A percentile compares a stretch with the other conserved stretches of the same genome.
Conservation (phyloP, 225 moss, liverwort and hornwort genomes). For the Thuidium tamariscinum region DNA sequence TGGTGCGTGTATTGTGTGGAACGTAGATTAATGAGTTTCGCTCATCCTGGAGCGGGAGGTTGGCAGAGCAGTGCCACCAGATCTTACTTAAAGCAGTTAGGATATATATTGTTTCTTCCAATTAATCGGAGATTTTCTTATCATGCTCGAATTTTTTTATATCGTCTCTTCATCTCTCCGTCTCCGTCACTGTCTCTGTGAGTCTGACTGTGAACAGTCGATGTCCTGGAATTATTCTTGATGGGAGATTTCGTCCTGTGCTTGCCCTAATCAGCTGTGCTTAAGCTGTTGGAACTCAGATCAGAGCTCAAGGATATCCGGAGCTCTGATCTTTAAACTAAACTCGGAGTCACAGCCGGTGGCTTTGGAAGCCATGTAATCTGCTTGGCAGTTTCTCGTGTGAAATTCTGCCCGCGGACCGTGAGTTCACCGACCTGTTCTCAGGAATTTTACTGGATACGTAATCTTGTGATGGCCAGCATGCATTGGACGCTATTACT, state of each 20-base stretch:
- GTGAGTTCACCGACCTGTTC: background rate
- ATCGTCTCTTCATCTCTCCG: background rate
- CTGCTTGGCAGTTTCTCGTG: background rate
- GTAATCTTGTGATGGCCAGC: background rate
- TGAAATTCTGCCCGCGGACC: background rate
- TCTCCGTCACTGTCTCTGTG: background rate
- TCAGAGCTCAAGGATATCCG: background rate
- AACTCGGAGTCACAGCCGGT: background rate
- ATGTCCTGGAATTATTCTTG: background rate
- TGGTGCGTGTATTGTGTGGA: background rate
- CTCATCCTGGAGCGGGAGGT: background rate
- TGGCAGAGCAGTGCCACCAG: background rate
- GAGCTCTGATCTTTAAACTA: background rate
- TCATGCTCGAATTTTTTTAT: background rate
- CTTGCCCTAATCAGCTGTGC: too few relatives aligned
- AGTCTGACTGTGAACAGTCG: background rate
- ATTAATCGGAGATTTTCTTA: background rate
- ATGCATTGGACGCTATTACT: background rate
- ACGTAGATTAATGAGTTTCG: background rate
- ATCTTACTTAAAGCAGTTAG: background rate
- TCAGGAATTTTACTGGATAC: background rate
- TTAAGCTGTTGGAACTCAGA: background rate
- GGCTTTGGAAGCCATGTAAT: background rate
- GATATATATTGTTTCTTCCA: background rate
- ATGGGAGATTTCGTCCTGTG: background rate